Percentiles rank a stretch among this genome's conserved stretches.
These are phyloP conservation scores for Boechera stricta DNA, from an alignment of 345 rosid species.

Conservation along the genomic window DNA sequence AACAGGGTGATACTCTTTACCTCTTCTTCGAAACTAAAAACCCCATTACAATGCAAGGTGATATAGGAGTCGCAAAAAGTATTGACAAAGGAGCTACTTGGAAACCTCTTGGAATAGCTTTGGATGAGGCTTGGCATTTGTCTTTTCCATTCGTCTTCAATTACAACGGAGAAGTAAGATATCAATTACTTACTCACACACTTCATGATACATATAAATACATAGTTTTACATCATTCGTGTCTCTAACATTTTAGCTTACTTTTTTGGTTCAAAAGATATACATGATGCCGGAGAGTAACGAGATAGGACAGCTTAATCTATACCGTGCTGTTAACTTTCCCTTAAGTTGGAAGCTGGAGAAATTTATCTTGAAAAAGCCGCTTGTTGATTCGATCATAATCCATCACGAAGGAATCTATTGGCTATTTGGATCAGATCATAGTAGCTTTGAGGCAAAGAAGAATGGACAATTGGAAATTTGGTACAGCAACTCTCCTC, in stretches of 20 bases:
- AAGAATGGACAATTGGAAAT: conserved; percentile 88
- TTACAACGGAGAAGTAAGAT: conserved; percentile 76
- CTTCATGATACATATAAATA: background rate
- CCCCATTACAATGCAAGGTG: conserved; percentile 87
- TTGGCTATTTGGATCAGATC: conserved; percentile 94
- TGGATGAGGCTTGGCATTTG: conserved; percentile 97
- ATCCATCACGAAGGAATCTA: conserved; percentile 64
- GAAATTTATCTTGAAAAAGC: conserved; percentile 68
- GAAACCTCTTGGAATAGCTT: conserved; percentile 85
- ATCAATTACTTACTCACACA: background rate
- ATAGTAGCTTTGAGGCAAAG: conserved; percentile 62
- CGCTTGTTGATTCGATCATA: conserved; percentile 70
- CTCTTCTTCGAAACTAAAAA: conserved; percentile 86
- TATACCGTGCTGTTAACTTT: conserved; percentile 77
- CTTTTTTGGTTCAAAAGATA: conserved; percentile 52
- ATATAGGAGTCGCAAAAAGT: conserved; percentile 90
- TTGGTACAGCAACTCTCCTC: conserved; percentile 84
- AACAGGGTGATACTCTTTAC: conserved; percentile 74
- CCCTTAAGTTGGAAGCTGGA: conserved; percentile 85
- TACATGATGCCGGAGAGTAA: conserved; percentile 97
- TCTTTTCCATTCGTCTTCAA: conserved; percentile 87
- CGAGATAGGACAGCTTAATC: conserved; percentile 69
- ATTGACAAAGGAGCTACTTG: conserved; percentile 87
- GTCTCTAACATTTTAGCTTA: conserved; percentile 15
- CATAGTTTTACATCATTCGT: background rate